Percentiles rank a stretch among this genome's conserved stretches.
Conservation (phyloP, 2,329 filamentous ascomycete genomes). For the Pezicula carpinea region DNA sequence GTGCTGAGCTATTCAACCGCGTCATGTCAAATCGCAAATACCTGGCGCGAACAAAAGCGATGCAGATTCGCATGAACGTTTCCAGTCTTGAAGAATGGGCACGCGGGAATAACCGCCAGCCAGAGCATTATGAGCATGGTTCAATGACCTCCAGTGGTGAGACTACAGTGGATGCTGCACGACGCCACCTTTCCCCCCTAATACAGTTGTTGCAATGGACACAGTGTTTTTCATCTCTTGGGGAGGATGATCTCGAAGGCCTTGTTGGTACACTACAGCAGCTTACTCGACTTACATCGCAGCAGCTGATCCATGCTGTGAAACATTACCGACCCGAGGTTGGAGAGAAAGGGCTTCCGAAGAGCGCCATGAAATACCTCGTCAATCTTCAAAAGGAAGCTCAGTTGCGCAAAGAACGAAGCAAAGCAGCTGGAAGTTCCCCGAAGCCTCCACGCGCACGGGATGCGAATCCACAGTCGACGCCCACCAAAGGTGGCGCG, state of each 20-base stretch:
- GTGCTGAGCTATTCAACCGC: constrained; percentile 93
- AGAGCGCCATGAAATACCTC: constrained; percentile 84
- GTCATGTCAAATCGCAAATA: constrained; percentile 97
- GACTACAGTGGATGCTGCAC: constrained; percentile 76
- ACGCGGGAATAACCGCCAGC: constrained; percentile 83
- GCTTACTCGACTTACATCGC: constrained; percentile 75
- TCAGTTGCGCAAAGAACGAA: constrained; percentile 51
- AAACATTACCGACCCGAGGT: constrained; percentile 94
- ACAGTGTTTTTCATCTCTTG: constrained; percentile 93
- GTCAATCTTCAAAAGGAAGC: constrained; percentile 73
- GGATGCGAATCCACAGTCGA: constrained; percentile 36
- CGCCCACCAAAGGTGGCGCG: constrained; percentile 31
- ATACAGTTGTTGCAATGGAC: constrained; percentile 96
- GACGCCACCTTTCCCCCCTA: constrained; percentile 80
- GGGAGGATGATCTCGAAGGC: constrained; percentile 78
- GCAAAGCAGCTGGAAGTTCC: constrained; percentile 38
- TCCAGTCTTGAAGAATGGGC: constrained; percentile 96
- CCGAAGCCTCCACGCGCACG: no score
- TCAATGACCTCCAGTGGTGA: constrained; percentile 83
- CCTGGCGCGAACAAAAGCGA: constrained; percentile 91
- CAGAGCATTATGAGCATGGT: constrained; percentile 92
- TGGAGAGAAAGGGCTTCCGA: constrained; percentile 85
- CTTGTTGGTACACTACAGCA: constrained; percentile 87
- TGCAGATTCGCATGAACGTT: constrained; percentile 99
- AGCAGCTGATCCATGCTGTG: constrained; percentile 86